Conservation (phyloP, 495 filamentous ascomycete genomes). For the Bombardia bombarda region DNA sequence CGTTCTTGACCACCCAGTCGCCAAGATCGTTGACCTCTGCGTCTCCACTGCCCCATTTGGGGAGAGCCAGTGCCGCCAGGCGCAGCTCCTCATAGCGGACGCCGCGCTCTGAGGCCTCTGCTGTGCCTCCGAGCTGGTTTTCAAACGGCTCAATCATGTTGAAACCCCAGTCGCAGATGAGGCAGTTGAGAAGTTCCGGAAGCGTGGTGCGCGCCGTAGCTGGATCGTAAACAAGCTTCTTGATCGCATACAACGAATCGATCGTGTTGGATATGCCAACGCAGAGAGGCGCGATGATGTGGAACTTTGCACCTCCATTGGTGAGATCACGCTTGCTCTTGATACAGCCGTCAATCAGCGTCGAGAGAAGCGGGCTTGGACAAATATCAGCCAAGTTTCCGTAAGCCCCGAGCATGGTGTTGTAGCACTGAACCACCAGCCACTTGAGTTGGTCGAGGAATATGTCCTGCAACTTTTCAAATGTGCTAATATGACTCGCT, state of each 20-base stretch:
- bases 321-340: not conserved
- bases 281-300: constrained; percentile 1
- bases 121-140: constrained; percentile 7
- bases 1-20: not conserved
- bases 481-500: not conserved
- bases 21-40: not conserved
- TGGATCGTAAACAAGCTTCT: not conserved
- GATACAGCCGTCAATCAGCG: not conserved
- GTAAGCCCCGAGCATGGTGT: not conserved
- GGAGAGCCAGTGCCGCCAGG: not conserved
- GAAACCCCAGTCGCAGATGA: constrained; percentile 15
- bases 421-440: not conserved
- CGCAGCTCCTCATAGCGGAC: not conserved
- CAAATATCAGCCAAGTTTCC: not conserved
- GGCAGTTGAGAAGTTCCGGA: constrained; percentile 4
- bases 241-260: not conserved
- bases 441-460: constrained; percentile 1
- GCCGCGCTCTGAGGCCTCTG: constrained; percentile 1
- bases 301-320: not conserved
- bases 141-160: constrained; percentile 16
- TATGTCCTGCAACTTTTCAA: not conserved
- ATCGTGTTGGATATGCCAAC: constrained; percentile 1
- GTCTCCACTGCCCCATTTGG: not conserved
- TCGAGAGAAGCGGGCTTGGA: not conserved
- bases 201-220: not conserved